Evolutionary conservation across 352 stramenopile species (phyloP).

Genomic region (Pythium grandisporangium): DNA sequence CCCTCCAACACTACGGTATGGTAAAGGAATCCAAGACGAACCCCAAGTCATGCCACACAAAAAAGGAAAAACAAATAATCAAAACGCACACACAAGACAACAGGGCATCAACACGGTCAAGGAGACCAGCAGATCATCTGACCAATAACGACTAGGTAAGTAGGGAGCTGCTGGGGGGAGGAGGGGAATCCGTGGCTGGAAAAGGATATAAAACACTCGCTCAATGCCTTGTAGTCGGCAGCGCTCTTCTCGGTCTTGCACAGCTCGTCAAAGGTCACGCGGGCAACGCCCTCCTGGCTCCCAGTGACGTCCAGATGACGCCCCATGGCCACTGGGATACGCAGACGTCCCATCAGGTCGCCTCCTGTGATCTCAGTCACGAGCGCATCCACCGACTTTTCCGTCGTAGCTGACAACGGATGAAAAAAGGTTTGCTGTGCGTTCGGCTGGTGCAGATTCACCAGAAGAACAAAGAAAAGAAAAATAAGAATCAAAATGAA

Average conservation of each 20-base stretch:
- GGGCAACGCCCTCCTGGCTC: slow-evolving; percentile 31
- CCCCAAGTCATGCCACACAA: no score
- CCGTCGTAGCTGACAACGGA: slow-evolving; percentile 24
- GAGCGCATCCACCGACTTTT: slow-evolving; percentile 28
- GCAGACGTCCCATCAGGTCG: slow-evolving; percentile 17
- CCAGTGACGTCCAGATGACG: slow-evolving; percentile 42
- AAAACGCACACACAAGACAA: no score
- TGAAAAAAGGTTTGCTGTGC: slow-evolving; percentile 38
- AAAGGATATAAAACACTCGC: slow-evolving; percentile 67
- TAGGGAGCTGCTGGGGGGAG: neutral
- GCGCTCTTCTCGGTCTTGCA: slow-evolving; percentile 92
- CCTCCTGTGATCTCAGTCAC: slow-evolving; percentile 26
- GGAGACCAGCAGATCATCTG: no score
- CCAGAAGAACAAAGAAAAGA: no score
- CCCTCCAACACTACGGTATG: slow-evolving; percentile 85
- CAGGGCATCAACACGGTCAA: no score
- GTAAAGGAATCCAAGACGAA: no score
- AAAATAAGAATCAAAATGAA: no score
- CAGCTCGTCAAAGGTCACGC: slow-evolving; percentile 90
- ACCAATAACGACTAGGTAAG: no score
- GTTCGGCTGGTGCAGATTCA: neutral
- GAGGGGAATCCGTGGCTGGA: neutral
- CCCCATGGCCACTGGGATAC: slow-evolving; percentile 77
- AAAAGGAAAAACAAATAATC: no score
- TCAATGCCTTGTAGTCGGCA: slow-evolving; percentile 93